Conservation (phyloP, 2,329 filamentous ascomycete species). For the Aspergillus udagawae region DNA sequence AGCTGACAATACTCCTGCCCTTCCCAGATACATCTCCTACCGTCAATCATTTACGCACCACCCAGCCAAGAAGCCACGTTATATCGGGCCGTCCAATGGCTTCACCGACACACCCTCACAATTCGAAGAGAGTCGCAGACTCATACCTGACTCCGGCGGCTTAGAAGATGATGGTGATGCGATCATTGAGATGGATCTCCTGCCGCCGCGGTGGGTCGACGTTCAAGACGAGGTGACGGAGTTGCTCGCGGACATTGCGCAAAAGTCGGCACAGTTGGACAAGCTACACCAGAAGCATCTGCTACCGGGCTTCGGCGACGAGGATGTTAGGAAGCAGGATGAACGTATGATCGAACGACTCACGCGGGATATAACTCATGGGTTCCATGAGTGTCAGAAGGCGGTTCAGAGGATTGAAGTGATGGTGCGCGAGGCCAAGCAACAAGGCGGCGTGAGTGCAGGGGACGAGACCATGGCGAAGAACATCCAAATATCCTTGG, state of each 20-base stretch:
- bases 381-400: conserved; percentile 85
- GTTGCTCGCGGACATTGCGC: conserved; percentile 71
- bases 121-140: conserved; percentile 69
- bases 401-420: conserved; percentile 83
- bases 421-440: conserved; percentile 78
- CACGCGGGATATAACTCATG: conserved; percentile 83
- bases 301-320: conserved; percentile 92
- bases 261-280: conserved; percentile 79
- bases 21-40: conserved; percentile 87
- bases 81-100: conserved; percentile 57
- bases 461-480: conserved; percentile 94
- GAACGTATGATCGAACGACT: conserved; percentile 85
- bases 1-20: conserved; percentile 11
- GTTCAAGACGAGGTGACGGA: conserved; percentile 91
- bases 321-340: conserved; percentile 80
- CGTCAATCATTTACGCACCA: conserved; percentile 97
- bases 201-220: conserved; percentile 94
- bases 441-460: conserved; percentile 64
- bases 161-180: conserved; percentile 77
- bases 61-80: conserved; percentile 77
- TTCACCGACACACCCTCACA: conserved; percentile 58
- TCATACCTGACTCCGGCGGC: conserved; percentile 75
- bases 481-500: conserved; percentile 91
- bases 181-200: conserved; percentile 95
- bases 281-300: conserved; percentile 96